Conservation (phyloP, 2,329 filamentous ascomycete genomes). For the Ophiocordyceps camponoti-rufipedis region DNA sequence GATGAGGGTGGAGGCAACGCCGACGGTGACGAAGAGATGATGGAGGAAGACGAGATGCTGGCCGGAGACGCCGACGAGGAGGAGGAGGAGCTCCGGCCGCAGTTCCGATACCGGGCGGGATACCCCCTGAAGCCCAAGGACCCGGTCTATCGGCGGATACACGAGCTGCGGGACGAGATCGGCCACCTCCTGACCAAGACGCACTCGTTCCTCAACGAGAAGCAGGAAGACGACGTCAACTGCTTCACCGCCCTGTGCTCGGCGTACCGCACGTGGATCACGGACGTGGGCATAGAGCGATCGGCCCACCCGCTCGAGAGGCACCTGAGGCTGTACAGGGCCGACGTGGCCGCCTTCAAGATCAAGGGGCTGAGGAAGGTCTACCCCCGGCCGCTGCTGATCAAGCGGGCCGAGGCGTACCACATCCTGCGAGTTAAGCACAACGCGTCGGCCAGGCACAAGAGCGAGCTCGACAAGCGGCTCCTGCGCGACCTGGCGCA, state of each 20-base stretch:
- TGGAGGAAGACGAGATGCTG: conserved; percentile 29
- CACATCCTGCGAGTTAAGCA: conserved; percentile 87
- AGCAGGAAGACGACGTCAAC: conserved; percentile 88
- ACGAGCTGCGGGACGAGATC: conserved; percentile 61
- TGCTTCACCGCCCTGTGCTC: conserved; percentile 89
- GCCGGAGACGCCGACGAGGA: conserved; percentile 58
- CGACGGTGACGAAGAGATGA: conserved; percentile 32
- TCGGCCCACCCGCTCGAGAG: conserved; percentile 87
- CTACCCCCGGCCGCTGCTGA: conserved; percentile 80
- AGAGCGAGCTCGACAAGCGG: conserved; percentile 75
- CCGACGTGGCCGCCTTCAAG: conserved; percentile 84
- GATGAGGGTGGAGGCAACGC: conserved; percentile 21
- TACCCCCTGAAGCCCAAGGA: conserved; percentile 47
- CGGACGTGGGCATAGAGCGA: conserved; percentile 89
- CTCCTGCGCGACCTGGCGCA: conserved; percentile 75
- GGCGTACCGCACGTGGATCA: conserved; percentile 90
- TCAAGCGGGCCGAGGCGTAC: conserved; percentile 86
- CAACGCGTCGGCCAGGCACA: conserved; percentile 73
- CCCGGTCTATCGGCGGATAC: conserved; percentile 55
- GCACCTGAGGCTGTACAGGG: conserved; percentile 64
- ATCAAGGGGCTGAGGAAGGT: conserved; percentile 81
- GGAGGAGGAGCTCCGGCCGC: conserved; percentile 66
- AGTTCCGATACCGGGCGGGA: conserved; percentile 77
- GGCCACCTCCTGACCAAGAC: conserved; percentile 68
- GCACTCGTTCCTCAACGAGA: conserved; percentile 62